phyloP scores from a whole-genome alignment of 768 basidiomycete genomes.

The Naganishia randhawae region DNA sequence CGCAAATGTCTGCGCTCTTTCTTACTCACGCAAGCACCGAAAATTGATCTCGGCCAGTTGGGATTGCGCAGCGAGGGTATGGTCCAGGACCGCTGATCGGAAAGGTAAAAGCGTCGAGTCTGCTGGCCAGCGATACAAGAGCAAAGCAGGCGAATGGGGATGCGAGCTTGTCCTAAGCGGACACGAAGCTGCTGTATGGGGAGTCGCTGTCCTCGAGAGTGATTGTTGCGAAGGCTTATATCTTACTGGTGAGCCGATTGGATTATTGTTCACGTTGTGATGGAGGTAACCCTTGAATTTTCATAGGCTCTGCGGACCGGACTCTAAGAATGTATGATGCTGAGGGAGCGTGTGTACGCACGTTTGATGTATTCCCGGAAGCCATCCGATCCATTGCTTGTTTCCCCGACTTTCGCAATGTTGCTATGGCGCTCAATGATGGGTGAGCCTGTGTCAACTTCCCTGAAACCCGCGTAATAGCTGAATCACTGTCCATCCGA shows the following conservation, averaged over 20 bases:
- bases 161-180: constrained; percentile 36
- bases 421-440: constrained; percentile 44
- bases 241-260: constrained; percentile 38
- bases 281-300: background rate
- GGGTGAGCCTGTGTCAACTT: constrained; percentile 33
- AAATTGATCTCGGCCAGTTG: constrained; percentile 47
- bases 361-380: constrained; percentile 37
- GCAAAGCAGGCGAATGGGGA: constrained; percentile 29
- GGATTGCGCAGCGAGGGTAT: constrained; percentile 48
- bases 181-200: constrained; percentile 48
- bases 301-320: constrained; percentile 40
- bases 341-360: constrained; percentile 29
- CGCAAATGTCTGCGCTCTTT: constrained; percentile 40
- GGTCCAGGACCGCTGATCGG: constrained; percentile 29
- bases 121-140: background rate
- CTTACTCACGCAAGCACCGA: constrained; percentile 28
- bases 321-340: constrained; percentile 37
- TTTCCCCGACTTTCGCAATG: constrained; percentile 29
- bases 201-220: constrained; percentile 39
- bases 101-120: background rate
- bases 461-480: constrained; percentile 15
- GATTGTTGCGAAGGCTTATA: constrained; percentile 35
- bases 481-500: too few relatives aligned
- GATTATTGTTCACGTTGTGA: background rate
- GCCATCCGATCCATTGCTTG: constrained; percentile 39